Base-by-base conservation (phyloP, 306 rosid genomes). In the Bauhinia variegata region DNA sequence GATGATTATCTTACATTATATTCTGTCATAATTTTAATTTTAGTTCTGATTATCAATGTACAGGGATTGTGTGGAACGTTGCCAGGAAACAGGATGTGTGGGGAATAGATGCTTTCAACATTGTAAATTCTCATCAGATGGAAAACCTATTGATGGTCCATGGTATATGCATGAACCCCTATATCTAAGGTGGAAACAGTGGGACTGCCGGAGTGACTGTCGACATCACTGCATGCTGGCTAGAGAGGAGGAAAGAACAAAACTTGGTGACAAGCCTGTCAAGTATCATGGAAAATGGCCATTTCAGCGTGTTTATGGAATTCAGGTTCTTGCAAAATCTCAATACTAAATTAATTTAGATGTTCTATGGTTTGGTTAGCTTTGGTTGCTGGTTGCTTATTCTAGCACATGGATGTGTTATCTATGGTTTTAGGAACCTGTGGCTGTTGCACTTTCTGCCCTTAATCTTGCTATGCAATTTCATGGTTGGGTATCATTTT, bases 241-340 rank as follows among this genome's bases (percentile, higher is more conserved):
- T 32, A 83, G 95, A 85, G 99, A 90, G 79, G 96, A 83, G 66
- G 97, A 93, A 75, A 85, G 96, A 79, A 82, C 68, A 42, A 81
- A 82, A 63, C 88, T 83, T 23, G 97, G 97, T 46, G 83, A 80
- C 66, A 82, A 68, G 53, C 95, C 97, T 48, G 76, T 93, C 64
- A 93, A 93, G 70, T 90, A 90, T 73, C 99, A 93, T 51, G 95
- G 92, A 14, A 90, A 93, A 85, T 93, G 99, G 99, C 97, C 97
- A 17, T 86, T 90, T 76, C 54, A 37, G 68, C 89, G 97, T 44
- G 87, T 93, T 70, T 93, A 88, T 69, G 99, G 99, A 63, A 93
- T 90, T 72, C 96, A 90, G 99, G 99, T 93, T 73, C 72, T 46
- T 69, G 8, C 58, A 41, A 43, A 5, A 46, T 50, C 59, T 82